Conservation (phyloP, 345 rosid genomes). For the Cochlearia excelsa region DNA sequence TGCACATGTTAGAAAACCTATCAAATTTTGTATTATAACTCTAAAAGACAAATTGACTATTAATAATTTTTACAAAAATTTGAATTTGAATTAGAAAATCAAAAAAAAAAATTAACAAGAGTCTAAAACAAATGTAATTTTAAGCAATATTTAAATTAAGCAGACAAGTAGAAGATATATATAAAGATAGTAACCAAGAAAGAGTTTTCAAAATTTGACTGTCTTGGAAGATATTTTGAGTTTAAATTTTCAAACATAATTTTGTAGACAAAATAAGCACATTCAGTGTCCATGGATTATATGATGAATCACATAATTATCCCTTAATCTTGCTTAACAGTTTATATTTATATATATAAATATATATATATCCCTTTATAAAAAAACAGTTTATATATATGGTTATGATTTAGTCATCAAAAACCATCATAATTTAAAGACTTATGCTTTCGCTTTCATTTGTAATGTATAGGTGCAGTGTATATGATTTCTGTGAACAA, state of each 20-base stretch:
- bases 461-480: slow-evolving; percentile 28
- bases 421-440: slow-evolving; percentile 17
- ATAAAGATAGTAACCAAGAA: not conserved
- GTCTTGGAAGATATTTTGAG: not conserved
- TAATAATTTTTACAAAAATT: no score
- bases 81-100: no score
- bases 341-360: not conserved
- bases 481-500: slow-evolving; percentile 24
- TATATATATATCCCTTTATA: not conserved
- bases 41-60: no score
- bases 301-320: slow-evolving; percentile 28
- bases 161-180: no score
- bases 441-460: slow-evolving; percentile 11
- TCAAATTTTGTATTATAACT: no score
- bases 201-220: not conserved
- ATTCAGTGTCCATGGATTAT: slow-evolving; percentile 22
- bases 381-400: not conserved
- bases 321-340: slow-evolving; percentile 19
- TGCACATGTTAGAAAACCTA: no score
- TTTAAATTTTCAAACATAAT: not conserved
- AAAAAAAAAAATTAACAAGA: no score
- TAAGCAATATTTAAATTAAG: no score
- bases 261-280: not conserved
- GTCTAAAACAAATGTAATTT: no score
- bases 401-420: slow-evolving; percentile 12